These are phyloP conservation scores for Pterocarpus santalinus DNA, from an alignment of 306 rosid genomes.

Conservation along the genomic window DNA sequence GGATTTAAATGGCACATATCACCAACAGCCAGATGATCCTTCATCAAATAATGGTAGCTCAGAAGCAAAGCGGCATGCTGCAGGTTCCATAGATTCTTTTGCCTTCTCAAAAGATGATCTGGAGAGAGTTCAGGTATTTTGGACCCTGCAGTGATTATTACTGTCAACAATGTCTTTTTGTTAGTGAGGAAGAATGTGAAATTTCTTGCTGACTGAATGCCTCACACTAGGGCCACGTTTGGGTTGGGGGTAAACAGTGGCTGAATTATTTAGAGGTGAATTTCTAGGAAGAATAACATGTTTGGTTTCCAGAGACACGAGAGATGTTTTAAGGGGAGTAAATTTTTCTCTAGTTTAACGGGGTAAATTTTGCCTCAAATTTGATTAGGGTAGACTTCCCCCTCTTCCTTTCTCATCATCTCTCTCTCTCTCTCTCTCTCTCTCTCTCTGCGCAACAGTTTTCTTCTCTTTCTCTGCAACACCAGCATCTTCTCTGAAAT, in stretches of 20 bases:
- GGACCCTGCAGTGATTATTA: conserved; percentile 10
- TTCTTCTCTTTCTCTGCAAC: no score
- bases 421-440: no score
- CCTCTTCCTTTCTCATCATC: no score
- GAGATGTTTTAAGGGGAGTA: neutral
- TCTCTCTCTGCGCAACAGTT: no score
- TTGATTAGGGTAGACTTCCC: neutral
- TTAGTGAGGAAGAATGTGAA: conserved; percentile 17
- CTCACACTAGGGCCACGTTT: neutral
- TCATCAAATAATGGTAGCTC: conserved; percentile 52
- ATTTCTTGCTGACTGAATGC: neutral
- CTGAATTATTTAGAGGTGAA: no score
- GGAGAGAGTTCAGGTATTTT: conserved; percentile 80
- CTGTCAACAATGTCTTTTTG: conserved; percentile 25
- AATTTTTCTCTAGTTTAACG: neutral
- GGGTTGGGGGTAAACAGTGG: no score
- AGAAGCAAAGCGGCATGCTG: conserved; percentile 52
- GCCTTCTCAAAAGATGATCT: conserved; percentile 70
- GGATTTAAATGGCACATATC: conserved; percentile 77
- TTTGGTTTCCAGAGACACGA: neutral
- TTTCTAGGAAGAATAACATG: no score
- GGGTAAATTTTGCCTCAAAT: neutral
- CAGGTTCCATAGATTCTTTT: conserved; percentile 50
- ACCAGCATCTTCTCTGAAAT: neutral
- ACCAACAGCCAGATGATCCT: conserved; percentile 60